Evolutionary conservation across 371 early-diverging fungal genomes (phyloP).

Genomic region (Polyrhizophydium stewartii): DNA sequence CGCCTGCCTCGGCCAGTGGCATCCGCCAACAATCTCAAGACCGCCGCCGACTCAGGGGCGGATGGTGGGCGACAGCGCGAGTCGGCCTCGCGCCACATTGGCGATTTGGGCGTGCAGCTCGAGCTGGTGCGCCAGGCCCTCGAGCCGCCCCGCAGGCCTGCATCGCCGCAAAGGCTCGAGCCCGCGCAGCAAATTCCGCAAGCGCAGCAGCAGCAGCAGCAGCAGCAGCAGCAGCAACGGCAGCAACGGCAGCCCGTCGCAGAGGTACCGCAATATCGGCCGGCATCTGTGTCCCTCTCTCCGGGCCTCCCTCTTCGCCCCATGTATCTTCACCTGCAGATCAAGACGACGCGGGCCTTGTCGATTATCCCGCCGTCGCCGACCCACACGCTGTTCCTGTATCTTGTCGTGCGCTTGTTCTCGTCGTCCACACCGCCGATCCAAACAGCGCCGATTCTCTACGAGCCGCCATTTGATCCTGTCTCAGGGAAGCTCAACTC

Average conservation of each 20-base stretch:
- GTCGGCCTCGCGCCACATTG: neutral
- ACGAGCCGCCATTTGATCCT: constrained; percentile 31
- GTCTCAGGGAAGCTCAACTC: constrained; percentile 21
- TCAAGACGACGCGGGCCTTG: constrained; percentile 25
- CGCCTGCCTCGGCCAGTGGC: neutral
- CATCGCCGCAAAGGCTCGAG: too few relatives aligned
- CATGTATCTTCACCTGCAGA: constrained; percentile 18
- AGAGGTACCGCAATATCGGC: too few relatives aligned
- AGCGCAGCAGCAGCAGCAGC: neutral
- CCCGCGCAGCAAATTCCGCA: too few relatives aligned
- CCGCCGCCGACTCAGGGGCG: too few relatives aligned
- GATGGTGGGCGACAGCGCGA: too few relatives aligned
- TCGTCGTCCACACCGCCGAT: constrained; percentile 17
- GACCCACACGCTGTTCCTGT: constrained; percentile 9
- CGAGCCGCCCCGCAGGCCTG: neutral
- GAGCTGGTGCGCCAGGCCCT: neutral
- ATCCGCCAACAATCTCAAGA: too few relatives aligned
- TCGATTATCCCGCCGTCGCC: constrained; percentile 14
- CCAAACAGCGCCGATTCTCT: constrained; percentile 29
- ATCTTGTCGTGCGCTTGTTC: constrained; percentile 27
- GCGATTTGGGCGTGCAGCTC: neutral
- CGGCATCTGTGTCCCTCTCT: too few relatives aligned
- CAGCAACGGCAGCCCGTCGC: neutral
- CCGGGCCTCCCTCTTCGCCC: constrained; percentile 1
- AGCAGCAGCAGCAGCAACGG: too few relatives aligned